A percentile compares a stretch with the other conserved stretches of the same genome.
Conservation (phyloP, 208 protist species). For the Leishmania mexicana region DNA sequence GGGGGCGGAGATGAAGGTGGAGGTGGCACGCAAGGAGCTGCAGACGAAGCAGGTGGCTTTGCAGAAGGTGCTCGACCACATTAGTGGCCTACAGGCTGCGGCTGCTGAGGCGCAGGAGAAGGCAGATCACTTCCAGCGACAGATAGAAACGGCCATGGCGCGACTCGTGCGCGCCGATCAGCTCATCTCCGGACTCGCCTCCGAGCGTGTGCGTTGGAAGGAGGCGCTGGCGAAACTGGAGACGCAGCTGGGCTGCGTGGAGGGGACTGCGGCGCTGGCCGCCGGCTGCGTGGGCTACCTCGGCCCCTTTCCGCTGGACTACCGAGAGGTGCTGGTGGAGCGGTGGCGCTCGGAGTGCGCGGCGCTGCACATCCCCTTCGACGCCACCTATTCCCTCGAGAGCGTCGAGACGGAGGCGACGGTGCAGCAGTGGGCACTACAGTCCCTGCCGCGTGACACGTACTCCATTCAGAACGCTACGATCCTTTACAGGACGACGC, state of each 20-base stretch:
- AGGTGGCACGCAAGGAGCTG: slow-evolving; percentile 57
- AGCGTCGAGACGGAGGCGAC: slow-evolving; percentile 87
- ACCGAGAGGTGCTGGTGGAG: slow-evolving; percentile 66
- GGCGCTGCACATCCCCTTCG: slow-evolving; percentile 62
- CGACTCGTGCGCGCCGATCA: slow-evolving; percentile 87
- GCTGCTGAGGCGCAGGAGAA: slow-evolving; percentile 79
- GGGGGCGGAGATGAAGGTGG: slow-evolving; percentile 83
- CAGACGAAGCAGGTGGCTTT: slow-evolving; percentile 71
- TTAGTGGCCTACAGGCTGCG: slow-evolving; percentile 67
- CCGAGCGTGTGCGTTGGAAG: slow-evolving; percentile 83
- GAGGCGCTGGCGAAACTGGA: slow-evolving; percentile 62
- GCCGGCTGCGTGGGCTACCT: slow-evolving; percentile 92
- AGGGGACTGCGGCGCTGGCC: slow-evolving; percentile 83
- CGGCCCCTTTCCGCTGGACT: slow-evolving; percentile 86
- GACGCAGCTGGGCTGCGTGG: slow-evolving; percentile 56
- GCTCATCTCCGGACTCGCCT: slow-evolving; percentile 85
- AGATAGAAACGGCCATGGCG: slow-evolving; percentile 85
- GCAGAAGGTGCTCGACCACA: slow-evolving; percentile 75
- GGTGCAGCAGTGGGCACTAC: slow-evolving; percentile 93
- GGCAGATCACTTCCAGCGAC: slow-evolving; percentile 83
- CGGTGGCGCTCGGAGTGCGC: slow-evolving; percentile 67
- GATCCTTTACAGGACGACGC: slow-evolving; percentile 77
- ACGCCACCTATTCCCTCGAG: slow-evolving; percentile 79
- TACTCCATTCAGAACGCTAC: slow-evolving; percentile 93
- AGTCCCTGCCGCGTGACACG: slow-evolving; percentile 93